phyloP scores from a whole-genome alignment of 257 asterid genomes.

The Ilex aquifolium region DNA sequence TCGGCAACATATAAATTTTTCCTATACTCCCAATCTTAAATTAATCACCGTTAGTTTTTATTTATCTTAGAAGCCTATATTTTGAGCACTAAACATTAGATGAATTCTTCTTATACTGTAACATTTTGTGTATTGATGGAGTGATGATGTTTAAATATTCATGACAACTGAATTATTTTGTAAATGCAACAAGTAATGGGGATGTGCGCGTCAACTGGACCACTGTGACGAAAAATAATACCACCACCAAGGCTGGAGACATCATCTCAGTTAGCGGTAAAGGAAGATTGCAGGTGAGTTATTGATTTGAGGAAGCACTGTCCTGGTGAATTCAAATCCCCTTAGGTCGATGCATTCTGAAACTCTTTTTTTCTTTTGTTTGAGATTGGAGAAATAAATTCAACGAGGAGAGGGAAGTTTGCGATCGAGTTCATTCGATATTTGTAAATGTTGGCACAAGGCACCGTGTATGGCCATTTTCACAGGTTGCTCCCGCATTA shows the following conservation, averaged over 20 bases:
- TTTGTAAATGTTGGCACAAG: slow-evolving; percentile 12
- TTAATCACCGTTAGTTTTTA: no score
- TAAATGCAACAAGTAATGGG: slow-evolving; percentile 40
- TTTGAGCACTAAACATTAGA: no score
- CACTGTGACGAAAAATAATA: slow-evolving; percentile 58
- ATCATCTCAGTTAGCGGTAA: slow-evolving; percentile 69
- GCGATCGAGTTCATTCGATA: slow-evolving; percentile 71
- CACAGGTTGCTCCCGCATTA: no score
- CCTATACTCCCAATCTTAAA: no score
- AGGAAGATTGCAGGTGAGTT: slow-evolving; percentile 72
- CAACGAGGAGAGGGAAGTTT: slow-evolving; percentile 75
- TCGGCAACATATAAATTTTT: no score
- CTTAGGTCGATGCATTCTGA: not conserved
- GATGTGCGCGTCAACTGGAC: slow-evolving; percentile 91
- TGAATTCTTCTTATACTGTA: no score
- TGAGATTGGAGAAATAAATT: slow-evolving; percentile 76
- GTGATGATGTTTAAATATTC: no score
- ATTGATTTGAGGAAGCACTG: not conserved
- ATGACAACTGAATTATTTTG: no score
- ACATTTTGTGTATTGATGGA: no score
- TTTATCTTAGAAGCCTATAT: no score
- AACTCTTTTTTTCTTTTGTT: not conserved
- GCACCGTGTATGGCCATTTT: no score
- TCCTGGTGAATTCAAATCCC: no score
- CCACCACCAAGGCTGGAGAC: slow-evolving; percentile 62